These are phyloP conservation scores for Ophiostoma quercus DNA, from an alignment of 2,329 filamentous ascomycete genomes.

Conservation along the genomic window DNA sequence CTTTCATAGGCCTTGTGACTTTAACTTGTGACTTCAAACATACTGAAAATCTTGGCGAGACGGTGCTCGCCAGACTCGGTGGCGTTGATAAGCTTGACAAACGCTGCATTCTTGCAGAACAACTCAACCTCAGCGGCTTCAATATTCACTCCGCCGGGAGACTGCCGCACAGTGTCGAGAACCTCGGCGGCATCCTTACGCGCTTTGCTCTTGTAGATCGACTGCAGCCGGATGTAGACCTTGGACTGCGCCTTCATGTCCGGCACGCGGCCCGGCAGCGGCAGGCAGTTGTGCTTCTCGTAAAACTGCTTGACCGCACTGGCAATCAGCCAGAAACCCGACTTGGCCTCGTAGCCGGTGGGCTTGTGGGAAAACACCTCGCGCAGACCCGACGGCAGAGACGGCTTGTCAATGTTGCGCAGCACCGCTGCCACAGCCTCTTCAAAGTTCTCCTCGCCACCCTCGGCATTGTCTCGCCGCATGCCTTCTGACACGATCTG, in stretches of 20 bases:
- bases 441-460: conserved; percentile 94
- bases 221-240: conserved; percentile 86
- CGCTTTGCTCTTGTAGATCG: conserved; percentile 86
- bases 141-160: conserved; percentile 48
- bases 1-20: conserved; percentile 21
- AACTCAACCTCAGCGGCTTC: conserved; percentile 72
- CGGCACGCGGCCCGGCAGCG: conserved; percentile 79
- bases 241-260: conserved; percentile 96
- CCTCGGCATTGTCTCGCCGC: conserved; percentile 69
- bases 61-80: conserved; percentile 39
- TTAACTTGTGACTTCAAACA: conserved; percentile 30
- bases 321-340: conserved; percentile 84
- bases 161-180: conserved; percentile 54
- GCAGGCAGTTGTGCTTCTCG: conserved; percentile 64
- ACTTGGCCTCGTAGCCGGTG: conserved; percentile 29
- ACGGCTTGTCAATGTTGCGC: conserved; percentile 70
- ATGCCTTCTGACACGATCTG: conserved; percentile 61
- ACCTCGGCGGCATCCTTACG: conserved; percentile 73
- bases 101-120: conserved; percentile 93
- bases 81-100: conserved; percentile 77
- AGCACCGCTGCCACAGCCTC: conserved; percentile 84
- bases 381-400: conserved; percentile 62
- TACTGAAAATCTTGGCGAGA: conserved; percentile 52
- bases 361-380: conserved; percentile 67
- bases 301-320: conserved; percentile 75